Conservation (phyloP, 2,329 filamentous ascomycete genomes). For the Epichloe sylvatica region DNA sequence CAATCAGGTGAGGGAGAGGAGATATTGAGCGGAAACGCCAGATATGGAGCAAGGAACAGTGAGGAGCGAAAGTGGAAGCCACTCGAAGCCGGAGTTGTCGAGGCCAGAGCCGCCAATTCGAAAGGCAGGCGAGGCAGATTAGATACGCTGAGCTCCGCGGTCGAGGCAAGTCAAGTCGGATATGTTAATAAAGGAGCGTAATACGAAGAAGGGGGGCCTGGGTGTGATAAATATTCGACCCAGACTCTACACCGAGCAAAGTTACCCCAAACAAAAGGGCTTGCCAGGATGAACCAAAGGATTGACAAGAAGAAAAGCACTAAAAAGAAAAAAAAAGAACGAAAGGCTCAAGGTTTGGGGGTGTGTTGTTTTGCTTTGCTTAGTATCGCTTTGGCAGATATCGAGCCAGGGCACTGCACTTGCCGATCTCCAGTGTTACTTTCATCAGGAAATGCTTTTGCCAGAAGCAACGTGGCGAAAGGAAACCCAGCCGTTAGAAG, state of each 20-base stretch:
- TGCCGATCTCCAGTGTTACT: background rate
- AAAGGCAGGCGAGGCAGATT: background rate
- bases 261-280: background rate
- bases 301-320: background rate
- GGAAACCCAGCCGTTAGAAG: background rate
- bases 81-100: background rate
- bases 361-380: background rate
- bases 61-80: background rate
- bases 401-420: background rate
- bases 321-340: background rate
- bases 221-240: constrained; percentile 3
- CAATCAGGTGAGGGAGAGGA: background rate
- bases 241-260: constrained; percentile 1
- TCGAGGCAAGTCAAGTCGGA: background rate
- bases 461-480: background rate
- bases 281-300: background rate
- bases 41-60: background rate
- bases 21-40: background rate
- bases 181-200: too few relatives aligned
- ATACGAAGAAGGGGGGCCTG: background rate
- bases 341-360: background rate
- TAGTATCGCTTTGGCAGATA: background rate
- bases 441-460: background rate
- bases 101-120: background rate
- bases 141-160: background rate